Evolutionary conservation across 1,139 yeast genomes (phyloP), one percentile per base, ranked within the genome.

Genomic region (Yamadazyma oceani): DNA sequence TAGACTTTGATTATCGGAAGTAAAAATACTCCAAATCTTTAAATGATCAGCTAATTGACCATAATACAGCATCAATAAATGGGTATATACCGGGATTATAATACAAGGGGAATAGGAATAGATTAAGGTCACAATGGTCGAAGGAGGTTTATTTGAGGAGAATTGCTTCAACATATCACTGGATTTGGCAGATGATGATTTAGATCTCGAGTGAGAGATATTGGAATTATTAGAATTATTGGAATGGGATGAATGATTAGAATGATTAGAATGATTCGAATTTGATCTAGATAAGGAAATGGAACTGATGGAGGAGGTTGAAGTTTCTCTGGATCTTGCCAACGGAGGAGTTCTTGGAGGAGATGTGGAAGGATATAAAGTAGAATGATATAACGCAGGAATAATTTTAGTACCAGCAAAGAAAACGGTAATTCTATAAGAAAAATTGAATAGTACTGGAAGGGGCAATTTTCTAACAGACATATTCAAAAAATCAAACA

Each of bases 361-460:
- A 5, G 80, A 54, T 11, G 47, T 42, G 17, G 58, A 50, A 21
- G 67, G 70, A 41, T 64, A 63, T 15, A 63, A 52, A 1, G 63
- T 60, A 12, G 66, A 66, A 45, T 70, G 69, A 49, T 70, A 69
- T 43, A 88, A 64, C 15, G 87, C 82, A 2, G 98, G 97, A 16
- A 92, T 87, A 44, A 92, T 89, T 57, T 95, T 82, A 12, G 97
- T 86, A 4, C 97, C 97, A 2, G 96, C 89, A 55, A 87, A 88
- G 53, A 90, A 88, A 3, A 90, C 96, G 2, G 87, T 75, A 17
- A 92, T 79, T 51, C 98, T 75, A 56, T 86, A 90, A 2, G 89
- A 88, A 49, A 92, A 69, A 49, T 89, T 88, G 25, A 89, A 72
- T 28, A 88, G 66, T 17, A 92, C 82, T 2, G 96, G 87, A 6